phyloP scores from a whole-genome alignment of 345 rosid species.

The Eucalyptus caleyi region DNA sequence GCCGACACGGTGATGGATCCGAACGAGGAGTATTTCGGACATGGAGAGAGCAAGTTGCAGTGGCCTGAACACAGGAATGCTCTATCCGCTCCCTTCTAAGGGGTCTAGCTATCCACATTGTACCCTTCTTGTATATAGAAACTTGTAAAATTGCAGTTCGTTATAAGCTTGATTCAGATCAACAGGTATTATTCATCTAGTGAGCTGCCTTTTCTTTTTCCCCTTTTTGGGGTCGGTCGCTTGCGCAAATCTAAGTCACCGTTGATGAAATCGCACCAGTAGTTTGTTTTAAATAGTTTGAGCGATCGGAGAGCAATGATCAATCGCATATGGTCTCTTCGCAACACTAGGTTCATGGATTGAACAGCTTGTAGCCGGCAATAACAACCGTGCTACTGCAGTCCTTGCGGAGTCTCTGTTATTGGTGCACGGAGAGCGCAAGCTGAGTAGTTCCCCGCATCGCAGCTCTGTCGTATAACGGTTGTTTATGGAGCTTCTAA shows the following conservation, averaged over 20 bases:
- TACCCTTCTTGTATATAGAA: not conserved
- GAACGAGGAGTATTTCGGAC: not conserved
- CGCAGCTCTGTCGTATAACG: not conserved
- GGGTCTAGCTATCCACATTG: not conserved
- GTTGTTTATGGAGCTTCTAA: not conserved
- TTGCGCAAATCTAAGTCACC: accelerated
- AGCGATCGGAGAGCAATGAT: not conserved
- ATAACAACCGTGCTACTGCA: not conserved
- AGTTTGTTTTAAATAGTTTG: accelerated
- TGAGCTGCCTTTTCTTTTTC: not conserved
- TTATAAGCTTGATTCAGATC: not conserved
- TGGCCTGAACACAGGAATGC: not conserved
- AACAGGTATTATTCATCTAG: not conserved
- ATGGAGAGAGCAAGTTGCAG: not conserved
- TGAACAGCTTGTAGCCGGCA: not conserved
- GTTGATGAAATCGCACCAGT: not conserved
- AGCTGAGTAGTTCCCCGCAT: not conserved
- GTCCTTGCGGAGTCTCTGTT: not conserved
- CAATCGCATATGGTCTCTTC: not conserved
- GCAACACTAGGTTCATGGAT: not conserved
- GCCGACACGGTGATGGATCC: not conserved
- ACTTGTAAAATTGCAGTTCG: not conserved
- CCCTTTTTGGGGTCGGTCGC: accelerated
- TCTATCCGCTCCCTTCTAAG: not conserved
- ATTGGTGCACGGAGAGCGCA: not conserved